These are phyloP conservation scores for Hymenochaete sp. DNA, from an alignment of 1,284 basidiomycete species.

Conservation along the genomic window DNA sequence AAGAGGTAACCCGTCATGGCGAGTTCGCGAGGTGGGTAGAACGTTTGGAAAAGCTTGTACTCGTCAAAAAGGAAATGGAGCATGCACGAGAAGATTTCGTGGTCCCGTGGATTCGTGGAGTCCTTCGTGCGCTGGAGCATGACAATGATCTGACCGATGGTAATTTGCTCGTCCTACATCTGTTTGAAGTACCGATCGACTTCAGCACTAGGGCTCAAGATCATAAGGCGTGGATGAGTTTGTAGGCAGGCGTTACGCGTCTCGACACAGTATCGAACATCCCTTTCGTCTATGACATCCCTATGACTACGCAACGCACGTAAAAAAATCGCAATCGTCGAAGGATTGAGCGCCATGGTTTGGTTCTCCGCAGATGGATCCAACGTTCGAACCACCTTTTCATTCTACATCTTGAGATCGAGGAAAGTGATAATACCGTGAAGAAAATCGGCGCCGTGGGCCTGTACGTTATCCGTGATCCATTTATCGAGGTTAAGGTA, in stretches of 20 bases:
- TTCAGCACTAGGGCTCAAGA: constrained; percentile 84
- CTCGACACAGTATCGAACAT: constrained; percentile 86
- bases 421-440: constrained; percentile 82
- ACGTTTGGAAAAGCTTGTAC: constrained; percentile 98
- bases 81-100: constrained; percentile 98
- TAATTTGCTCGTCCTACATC: constrained; percentile 94
- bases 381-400: constrained; percentile 70
- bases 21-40: constrained; percentile 89
- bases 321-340: constrained; percentile 87
- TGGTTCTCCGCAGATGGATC: constrained; percentile 72
- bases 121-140: constrained; percentile 82
- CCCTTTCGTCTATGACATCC: constrained; percentile 59
- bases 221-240: constrained; percentile 95
- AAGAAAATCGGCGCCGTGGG: constrained; percentile 80
- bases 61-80: constrained; percentile 99
- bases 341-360: constrained; percentile 76
- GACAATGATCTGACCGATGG: constrained; percentile 88
- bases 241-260: constrained; percentile 92
- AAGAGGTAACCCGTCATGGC: constrained; percentile 96
- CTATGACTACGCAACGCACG: constrained; percentile 75
- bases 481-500: constrained; percentile 95
- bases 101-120: constrained; percentile 78
- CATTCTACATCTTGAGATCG: constrained; percentile 85
- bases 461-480: constrained; percentile 80
- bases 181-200: constrained; percentile 95